These are phyloP conservation scores for Penicillium hesseltinei DNA, from an alignment of 2,329 filamentous ascomycete species.

Conservation along the genomic window DNA sequence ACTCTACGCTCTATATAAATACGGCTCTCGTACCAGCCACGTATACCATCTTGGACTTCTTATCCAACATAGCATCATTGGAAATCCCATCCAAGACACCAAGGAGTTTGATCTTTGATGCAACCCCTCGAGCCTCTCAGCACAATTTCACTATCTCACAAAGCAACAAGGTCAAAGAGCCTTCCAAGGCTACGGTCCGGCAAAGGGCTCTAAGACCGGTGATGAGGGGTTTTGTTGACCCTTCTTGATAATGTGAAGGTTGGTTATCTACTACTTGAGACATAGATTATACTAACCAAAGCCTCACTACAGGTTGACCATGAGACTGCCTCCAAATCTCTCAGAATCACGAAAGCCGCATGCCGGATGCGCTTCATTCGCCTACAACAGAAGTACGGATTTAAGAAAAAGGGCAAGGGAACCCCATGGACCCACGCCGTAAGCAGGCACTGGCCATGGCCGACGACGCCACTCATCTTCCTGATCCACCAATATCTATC, in stretches of 20 bases:
- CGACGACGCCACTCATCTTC: too few relatives aligned
- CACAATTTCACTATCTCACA: too few relatives aligned
- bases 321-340: fast-evolving
- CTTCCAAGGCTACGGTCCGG: not conserved
- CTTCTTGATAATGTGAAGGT: not conserved
- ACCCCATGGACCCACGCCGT: not conserved
- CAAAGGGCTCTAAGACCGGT: not conserved
- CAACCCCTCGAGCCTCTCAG: too few relatives aligned
- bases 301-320: not conserved
- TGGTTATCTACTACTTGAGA: not conserved
- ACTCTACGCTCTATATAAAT: not conserved
- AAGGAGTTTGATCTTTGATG: too few relatives aligned
- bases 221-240: not conserved
- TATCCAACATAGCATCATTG: too few relatives aligned
- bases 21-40: not conserved
- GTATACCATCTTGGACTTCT: too few relatives aligned
- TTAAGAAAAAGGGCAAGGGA: not conserved
- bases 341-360: not conserved
- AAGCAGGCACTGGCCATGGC: not conserved
- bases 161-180: too few relatives aligned
- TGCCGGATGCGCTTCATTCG: not conserved
- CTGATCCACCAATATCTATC: not conserved
- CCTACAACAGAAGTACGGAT: not conserved
- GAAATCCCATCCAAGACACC: too few relatives aligned
- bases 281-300: not conserved